Base-by-base conservation (phyloP, 2,329 filamentous ascomycete genomes). In the Endothia cerciana region DNA sequence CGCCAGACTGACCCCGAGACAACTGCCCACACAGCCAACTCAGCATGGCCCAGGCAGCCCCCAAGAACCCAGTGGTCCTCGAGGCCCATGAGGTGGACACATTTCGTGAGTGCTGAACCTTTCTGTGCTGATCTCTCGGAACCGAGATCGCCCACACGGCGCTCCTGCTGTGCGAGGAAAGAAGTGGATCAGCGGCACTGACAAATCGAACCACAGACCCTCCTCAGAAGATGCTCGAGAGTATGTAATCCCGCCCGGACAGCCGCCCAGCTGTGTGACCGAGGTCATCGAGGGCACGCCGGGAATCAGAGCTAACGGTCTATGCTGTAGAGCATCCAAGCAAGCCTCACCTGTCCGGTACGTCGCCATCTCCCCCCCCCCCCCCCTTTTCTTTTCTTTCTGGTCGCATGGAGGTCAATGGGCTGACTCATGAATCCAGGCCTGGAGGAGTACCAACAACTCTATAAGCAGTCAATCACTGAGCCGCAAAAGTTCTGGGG, bases 401-500 rank as follows among this genome's bases (percentile, higher is more conserved):
- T 13, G 55, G 15, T 40, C n/a, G n/a, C 17, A 7, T 8, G 6
- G 56, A 17, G 17, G 22, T 40, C 17, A 19, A 41, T n/a, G 28
- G 33, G 38, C 59, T 65, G 66, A 68, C 66, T 61, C 40, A 11
- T 55, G 33, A 15, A 57, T 58, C 10, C 71, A 90, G 87, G 81
- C 72, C 76, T 90, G 68, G 87, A 90, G 69, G 86, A 91, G 72
- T 91, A 91, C 78, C 84, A 90, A 74, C 81, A 82, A 74, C 77
- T 90, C 65, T 90, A 91, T 83, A 84, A 89, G 75, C 86, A 99
- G 81, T 99, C 95, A 58, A 97, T 99, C 77, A 89, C 90, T 72
- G 84, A 95, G 73, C 94, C 95, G 60, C 83, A 94, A 70, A 89
- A 91, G 78, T 99, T 98, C 83, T 99, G 94, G 94, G 93, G 85